Percentiles rank a stretch among this genome's conserved stretches.
These are phyloP conservation scores for Arachis monticola DNA, from an alignment of 331 rosid genomes.

Conservation along the genomic window DNA sequence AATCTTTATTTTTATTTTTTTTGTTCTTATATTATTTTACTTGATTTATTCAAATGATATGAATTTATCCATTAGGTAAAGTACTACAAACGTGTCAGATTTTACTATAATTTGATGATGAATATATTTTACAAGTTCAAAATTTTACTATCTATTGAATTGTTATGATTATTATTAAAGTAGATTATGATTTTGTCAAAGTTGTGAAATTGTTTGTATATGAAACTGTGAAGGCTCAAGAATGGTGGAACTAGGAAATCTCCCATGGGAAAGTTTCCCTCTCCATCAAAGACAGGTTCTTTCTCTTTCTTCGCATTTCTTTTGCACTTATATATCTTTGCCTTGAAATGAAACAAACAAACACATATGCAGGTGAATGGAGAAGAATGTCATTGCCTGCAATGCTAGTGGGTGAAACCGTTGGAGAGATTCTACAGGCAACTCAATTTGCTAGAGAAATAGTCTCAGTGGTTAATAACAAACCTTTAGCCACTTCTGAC, in stretches of 20 bases:
- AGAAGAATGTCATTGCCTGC: slow-evolving; percentile 81
- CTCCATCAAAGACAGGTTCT: slow-evolving; percentile 64
- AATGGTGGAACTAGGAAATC: slow-evolving; percentile 63
- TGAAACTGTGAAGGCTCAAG: slow-evolving; percentile 55
- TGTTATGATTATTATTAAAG: not conserved
- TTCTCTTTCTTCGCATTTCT: not conserved
- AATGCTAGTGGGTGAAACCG: slow-evolving; percentile 85
- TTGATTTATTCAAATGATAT: no score
- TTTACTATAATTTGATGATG: slow-evolving; percentile 8
- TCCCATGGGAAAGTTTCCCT: slow-evolving; percentile 67
- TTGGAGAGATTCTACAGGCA: slow-evolving; percentile 79
- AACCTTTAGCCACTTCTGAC: slow-evolving; percentile 33
- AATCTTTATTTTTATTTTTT: no score
- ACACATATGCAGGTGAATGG: slow-evolving; percentile 66
- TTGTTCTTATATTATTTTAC: no score
- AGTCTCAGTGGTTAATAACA: slow-evolving; percentile 53
- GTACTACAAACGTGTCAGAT: no score
- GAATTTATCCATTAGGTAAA: no score
- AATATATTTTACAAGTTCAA: no score
- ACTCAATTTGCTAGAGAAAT: slow-evolving; percentile 80
- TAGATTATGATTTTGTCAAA: not conserved
- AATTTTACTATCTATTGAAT: no score
- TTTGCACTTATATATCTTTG: not conserved
- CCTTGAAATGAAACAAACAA: no score
- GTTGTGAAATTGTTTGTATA: slow-evolving; percentile 25